phyloP scores from a whole-genome alignment of 805 yeast species.

The Candida maris region DNA sequence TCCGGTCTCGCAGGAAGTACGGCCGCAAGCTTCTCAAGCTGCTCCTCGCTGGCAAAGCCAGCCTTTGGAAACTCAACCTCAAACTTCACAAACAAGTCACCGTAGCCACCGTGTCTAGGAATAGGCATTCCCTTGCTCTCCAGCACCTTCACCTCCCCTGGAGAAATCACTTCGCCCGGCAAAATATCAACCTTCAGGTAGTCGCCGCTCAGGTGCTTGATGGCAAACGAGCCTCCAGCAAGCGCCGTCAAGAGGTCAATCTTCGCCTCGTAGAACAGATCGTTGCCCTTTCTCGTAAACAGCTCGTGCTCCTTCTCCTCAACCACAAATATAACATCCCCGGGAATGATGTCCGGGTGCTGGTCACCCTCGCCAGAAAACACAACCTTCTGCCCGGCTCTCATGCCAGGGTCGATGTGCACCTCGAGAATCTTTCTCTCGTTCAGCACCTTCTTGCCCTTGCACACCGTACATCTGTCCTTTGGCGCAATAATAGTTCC shows the following conservation, averaged over 20 bases:
- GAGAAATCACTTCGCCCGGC: constrained; percentile 92
- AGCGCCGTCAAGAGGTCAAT: constrained; percentile 90
- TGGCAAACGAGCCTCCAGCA: constrained; percentile 89
- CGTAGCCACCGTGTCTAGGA: constrained; percentile 80
- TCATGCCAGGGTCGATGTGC: constrained; percentile 96
- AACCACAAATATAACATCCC: constrained; percentile 90
- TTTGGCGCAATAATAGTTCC: constrained; percentile 86
- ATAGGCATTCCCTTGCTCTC: constrained; percentile 98
- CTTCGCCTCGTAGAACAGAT: constrained; percentile 79
- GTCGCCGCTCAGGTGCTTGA: constrained; percentile 90
- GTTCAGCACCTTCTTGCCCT: constrained; percentile 79
- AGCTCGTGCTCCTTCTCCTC: constrained; percentile 83
- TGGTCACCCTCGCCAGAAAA: constrained; percentile 98
- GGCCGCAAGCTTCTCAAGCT: constrained; percentile 66
- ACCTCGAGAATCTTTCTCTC: constrained; percentile 95
- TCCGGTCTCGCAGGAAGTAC: constrained; percentile 76
- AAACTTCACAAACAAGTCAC: constrained; percentile 84
- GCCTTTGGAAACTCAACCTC: constrained; percentile 81
- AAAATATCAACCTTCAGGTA: constrained; percentile 76
- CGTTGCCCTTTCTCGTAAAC: constrained; percentile 87
- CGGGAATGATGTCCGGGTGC: constrained; percentile 91
- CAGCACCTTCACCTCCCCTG: constrained; percentile 76
- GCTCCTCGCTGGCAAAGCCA: constrained; percentile 71
- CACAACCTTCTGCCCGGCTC: constrained; percentile 83
- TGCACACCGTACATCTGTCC: constrained; percentile 84